Conservation (phyloP, 106 monocot genomes). For the Acorus gramineus region DNA sequence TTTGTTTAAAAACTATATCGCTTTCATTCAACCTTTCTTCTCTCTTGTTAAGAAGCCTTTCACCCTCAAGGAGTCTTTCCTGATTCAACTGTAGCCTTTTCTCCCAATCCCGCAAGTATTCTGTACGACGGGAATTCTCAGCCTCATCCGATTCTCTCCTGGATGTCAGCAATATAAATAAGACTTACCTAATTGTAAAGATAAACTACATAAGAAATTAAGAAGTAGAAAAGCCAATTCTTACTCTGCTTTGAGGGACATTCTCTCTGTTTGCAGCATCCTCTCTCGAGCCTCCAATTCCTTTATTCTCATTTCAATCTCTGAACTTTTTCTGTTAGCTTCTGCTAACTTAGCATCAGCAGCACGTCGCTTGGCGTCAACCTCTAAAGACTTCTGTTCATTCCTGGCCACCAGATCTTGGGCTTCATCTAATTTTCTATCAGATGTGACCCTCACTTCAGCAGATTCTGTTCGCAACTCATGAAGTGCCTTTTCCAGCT, state of each 20-base stretch:
- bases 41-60: constrained; percentile 71
- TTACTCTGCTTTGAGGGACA: constrained; percentile 66
- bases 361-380: constrained; percentile 52
- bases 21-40: constrained; percentile 58
- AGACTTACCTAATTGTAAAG: background rate
- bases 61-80: constrained; percentile 71
- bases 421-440: constrained; percentile 69
- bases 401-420: constrained; percentile 53
- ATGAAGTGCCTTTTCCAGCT: constrained; percentile 84
- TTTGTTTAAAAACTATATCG: constrained; percentile 42
- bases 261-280: constrained; percentile 51
- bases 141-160: constrained; percentile 58
- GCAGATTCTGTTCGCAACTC: constrained; percentile 67
- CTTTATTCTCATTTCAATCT: constrained; percentile 64
- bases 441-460: constrained; percentile 66
- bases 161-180: background rate
- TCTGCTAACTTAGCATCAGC: constrained; percentile 90
- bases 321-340: constrained; percentile 73
- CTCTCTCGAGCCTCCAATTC: constrained; percentile 62
- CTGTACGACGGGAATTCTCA: constrained; percentile 48
- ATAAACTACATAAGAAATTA: background rate
- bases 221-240: background rate
- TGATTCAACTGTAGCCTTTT: constrained; percentile 68
- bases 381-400: constrained; percentile 72
- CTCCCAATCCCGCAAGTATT: constrained; percentile 70